Evolutionary conservation across 202 grass and related monocot species (phyloP), one percentile per base, ranked within the genome.

Genomic region (Zizania palustris): DNA sequence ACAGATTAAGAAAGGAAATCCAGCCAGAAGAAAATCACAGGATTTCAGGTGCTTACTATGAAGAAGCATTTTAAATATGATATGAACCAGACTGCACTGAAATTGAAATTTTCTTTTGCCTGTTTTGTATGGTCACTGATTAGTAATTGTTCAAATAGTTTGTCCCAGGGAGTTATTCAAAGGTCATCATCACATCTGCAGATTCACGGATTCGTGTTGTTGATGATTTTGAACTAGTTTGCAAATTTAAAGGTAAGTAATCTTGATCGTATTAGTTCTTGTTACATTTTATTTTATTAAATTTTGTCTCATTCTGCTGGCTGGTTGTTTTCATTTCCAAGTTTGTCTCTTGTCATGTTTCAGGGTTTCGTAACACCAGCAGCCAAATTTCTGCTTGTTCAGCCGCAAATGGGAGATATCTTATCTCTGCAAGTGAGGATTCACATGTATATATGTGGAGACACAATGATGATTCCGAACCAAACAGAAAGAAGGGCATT

Each of bases 11-110:
- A 87, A 90, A 98, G 82, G 68, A 92, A 90, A 82, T 94, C 91
- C 69, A 83, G 65, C n/a, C 91, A 87, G 69, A 98, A 95, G 89
- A 98, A 98, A 87, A 91, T 95, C 63, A 98, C 95, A 80, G 95
- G 95, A 65, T 92, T 98, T 79, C 91, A 98, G 95, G 95, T 98
- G 77, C 68, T 79, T 71, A 65, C 60, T 61, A 71, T 65, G 35
- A 63, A 70, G 64, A 69, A 46, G 53, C 38, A 45, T 64, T 75
- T 45, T 18, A 36, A 44, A 59, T 75, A 50, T 18, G 43, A 85
- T 77, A 65, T 40, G 56, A 82, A 81, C 67, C 19, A 82, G 62
- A 65, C 49, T 57, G 72, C 69, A 75, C 55, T 12, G 19, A 20
- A 60, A 58, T 71, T 73, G 22, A 73, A 72, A 33, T 2, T 78